Evolutionary conservation across 495 filamentous ascomycete genomes (phyloP).

Genomic region (Tuber melanosporum): DNA sequence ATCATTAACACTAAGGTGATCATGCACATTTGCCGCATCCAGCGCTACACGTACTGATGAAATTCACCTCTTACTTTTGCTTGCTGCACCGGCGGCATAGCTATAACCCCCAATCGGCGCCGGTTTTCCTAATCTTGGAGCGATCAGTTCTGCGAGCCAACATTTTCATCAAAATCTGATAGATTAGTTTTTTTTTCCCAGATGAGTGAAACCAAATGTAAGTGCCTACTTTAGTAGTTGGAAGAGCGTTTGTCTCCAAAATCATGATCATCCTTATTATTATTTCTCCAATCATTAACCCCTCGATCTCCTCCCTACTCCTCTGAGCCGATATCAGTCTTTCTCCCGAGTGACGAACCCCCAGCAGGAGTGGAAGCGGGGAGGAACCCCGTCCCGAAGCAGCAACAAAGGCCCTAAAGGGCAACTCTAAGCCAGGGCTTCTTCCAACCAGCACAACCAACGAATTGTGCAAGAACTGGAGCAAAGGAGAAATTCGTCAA

Average conservation of each 20-base stretch:
- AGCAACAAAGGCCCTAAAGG: background rate
- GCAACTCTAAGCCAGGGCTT: background rate
- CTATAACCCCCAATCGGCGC: background rate
- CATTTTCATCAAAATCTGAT: background rate
- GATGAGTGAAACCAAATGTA: background rate
- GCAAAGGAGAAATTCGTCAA: background rate
- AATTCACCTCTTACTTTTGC: background rate
- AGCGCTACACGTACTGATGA: background rate
- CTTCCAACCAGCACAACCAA: background rate
- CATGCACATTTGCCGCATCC: background rate
- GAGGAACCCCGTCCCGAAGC: background rate
- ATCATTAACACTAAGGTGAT: background rate
- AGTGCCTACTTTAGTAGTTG: background rate
- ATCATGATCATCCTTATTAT: background rate
- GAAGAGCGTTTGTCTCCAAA: background rate
- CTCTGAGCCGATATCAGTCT: too few species aligned
- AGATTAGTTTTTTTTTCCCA: background rate
- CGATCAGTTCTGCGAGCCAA: background rate
- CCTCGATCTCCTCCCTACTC: too few species aligned
- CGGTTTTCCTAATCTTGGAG: background rate
- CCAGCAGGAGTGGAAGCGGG: background rate
- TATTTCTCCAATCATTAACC: background rate
- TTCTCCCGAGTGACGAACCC: background rate
- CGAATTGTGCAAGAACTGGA: background rate
- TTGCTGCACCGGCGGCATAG: background rate